These are phyloP conservation scores for Alopecurus myosuroides DNA, from an alignment of 176 grass and related monocot genomes.

Conservation along the genomic window DNA sequence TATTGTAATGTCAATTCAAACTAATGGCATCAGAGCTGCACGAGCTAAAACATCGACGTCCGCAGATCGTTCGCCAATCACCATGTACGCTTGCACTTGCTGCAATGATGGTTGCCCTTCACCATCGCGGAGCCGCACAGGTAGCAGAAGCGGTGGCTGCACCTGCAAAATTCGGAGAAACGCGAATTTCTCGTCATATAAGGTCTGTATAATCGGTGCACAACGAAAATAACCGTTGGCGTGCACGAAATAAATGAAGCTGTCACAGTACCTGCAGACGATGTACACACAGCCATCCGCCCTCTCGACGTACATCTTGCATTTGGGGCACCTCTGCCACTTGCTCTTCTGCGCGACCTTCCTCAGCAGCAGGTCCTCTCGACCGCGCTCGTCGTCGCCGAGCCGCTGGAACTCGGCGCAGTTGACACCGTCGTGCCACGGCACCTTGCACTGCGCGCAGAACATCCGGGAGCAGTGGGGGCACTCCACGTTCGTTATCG, in stretches of 20 bases:
- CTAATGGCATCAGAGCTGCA: background rate
- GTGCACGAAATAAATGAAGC: background rate
- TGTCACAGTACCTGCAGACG: slow-evolving; percentile 55
- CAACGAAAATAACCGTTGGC: background rate
- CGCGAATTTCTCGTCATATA: background rate
- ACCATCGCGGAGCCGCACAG: slow-evolving; percentile 58
- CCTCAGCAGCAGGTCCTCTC: slow-evolving; percentile 56
- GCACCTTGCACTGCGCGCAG: slow-evolving; percentile 66
- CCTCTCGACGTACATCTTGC: slow-evolving; percentile 84
- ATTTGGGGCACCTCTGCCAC: slow-evolving; percentile 82
- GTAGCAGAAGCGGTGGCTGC: slow-evolving; percentile 77
- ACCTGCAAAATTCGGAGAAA: slow-evolving; percentile 27
- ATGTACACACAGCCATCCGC: slow-evolving; percentile 63
- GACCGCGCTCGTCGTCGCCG: slow-evolving; percentile 31
- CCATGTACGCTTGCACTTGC: slow-evolving; percentile 38
- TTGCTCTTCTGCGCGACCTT: slow-evolving; percentile 39
- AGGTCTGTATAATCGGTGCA: background rate
- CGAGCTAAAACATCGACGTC: background rate
- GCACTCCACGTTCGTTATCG: slow-evolving; percentile 33
- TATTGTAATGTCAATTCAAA: background rate
- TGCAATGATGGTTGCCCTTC: slow-evolving; percentile 45
- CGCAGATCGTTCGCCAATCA: slow-evolving; percentile 22
- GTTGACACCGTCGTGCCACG: slow-evolving; percentile 51
- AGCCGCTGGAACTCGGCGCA: slow-evolving; percentile 48
- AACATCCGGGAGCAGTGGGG: slow-evolving; percentile 61